Conservation (phyloP, 2,329 filamentous ascomycete genomes). For the Aspergillus sp. region DNA sequence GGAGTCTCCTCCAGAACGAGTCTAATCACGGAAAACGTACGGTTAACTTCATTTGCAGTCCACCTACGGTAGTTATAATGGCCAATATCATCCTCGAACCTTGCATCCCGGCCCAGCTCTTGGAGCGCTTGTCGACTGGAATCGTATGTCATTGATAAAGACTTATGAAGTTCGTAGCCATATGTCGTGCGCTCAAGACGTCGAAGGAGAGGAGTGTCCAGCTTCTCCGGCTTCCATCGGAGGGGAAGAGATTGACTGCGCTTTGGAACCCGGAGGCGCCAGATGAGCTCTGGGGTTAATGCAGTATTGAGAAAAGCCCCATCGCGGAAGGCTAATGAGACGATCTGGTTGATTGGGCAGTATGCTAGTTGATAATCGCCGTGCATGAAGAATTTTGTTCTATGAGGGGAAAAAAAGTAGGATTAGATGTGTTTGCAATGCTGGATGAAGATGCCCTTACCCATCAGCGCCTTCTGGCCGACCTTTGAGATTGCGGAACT, state of each 20-base stretch:
- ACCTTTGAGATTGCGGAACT: no score
- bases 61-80: slow-evolving; percentile 4
- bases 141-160: slow-evolving; percentile 27
- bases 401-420: background rate
- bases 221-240: slow-evolving; percentile 22
- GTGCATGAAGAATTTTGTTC: slow-evolving; percentile 5
- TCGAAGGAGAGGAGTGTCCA: slow-evolving; percentile 25
- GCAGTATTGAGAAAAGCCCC: slow-evolving; percentile 23
- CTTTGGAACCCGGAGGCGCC: slow-evolving; percentile 23
- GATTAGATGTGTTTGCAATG: slow-evolving; percentile 1
- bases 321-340: slow-evolving; percentile 25
- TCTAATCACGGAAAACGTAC: slow-evolving; percentile 14
- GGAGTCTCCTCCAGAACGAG: background rate
- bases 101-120: slow-evolving; percentile 25
- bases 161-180: slow-evolving; percentile 23
- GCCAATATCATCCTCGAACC: slow-evolving; percentile 27
- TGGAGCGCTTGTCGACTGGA: slow-evolving; percentile 20
- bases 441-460: no score
- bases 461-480: no score
- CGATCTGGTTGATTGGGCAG: slow-evolving; percentile 26
- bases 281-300: slow-evolving; percentile 27
- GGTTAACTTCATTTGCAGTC: slow-evolving; percentile 29
- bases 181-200: slow-evolving; percentile 15
- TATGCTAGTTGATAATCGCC: slow-evolving; percentile 29
- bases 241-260: slow-evolving; percentile 19